Conservation (phyloP, 1,284 basidiomycete genomes). For the Trametes polyzona region DNA sequence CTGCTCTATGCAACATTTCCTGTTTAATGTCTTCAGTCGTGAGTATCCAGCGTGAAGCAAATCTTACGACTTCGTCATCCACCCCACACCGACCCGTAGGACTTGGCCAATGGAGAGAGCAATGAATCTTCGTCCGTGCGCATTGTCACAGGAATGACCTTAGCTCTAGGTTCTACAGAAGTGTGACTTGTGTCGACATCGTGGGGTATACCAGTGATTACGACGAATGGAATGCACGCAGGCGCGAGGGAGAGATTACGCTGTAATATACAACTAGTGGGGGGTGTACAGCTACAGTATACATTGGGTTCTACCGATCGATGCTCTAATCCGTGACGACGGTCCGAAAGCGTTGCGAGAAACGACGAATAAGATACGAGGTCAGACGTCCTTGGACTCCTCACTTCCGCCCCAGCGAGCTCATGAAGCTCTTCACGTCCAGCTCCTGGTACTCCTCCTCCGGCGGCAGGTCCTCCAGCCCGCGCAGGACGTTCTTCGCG, state of each 20-base stretch:
- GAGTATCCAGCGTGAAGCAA: no score
- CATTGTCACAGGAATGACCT: no score
- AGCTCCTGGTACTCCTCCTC: constrained; percentile 91
- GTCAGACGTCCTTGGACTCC: constrained; percentile 3
- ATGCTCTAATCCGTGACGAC: constrained; percentile 23
- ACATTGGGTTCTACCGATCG: constrained; percentile 26
- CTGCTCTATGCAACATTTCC: no score
- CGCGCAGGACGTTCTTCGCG: constrained; percentile 83
- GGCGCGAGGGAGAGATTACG: constrained; percentile 15
- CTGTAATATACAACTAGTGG: constrained; percentile 29
- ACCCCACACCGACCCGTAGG: no score
- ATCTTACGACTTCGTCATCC: no score
- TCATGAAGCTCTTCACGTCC: constrained; percentile 86
- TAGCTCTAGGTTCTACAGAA: background rate
- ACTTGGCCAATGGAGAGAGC: no score
- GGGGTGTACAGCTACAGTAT: constrained; percentile 27
- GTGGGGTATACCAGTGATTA: no score
- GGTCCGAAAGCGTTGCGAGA: constrained; percentile 24
- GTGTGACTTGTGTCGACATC: background rate
- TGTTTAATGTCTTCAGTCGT: no score
- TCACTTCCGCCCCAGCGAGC: constrained; percentile 53
- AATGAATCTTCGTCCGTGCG: no score
- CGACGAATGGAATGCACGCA: no score
- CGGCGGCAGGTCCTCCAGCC: constrained; percentile 85
- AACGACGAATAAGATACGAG: constrained; percentile 27